Evolutionary conservation across 345 rosid species (phyloP).

Genomic region (Syzygium grande): DNA sequence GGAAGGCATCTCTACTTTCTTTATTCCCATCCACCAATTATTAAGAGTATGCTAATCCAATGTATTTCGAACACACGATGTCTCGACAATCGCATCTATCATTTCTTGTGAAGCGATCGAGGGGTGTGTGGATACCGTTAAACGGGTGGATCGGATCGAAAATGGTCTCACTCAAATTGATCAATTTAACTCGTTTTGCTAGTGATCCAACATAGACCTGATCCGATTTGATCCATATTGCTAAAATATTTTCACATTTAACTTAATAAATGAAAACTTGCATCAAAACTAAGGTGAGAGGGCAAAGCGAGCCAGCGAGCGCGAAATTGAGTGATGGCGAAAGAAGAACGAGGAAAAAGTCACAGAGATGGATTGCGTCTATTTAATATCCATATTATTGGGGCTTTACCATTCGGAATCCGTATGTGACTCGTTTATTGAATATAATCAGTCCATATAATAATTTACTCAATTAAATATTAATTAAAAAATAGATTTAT

Average conservation of each 20-base stretch:
- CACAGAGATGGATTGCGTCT: too few species aligned
- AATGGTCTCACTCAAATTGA: not conserved
- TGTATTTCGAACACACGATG: not conserved
- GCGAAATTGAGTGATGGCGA: not conserved
- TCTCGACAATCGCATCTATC: not conserved
- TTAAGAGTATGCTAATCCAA: not conserved
- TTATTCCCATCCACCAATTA: not conserved
- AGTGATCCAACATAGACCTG: too few species aligned
- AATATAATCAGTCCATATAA: too few species aligned
- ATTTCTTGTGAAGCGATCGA: not conserved
- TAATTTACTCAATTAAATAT: too few species aligned
- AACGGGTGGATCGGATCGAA: rapidly evolving
- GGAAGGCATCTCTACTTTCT: not conserved
- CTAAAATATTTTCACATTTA: not conserved
- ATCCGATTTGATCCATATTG: rapidly evolving
- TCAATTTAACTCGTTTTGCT: not conserved
- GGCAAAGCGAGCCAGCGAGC: rapidly evolving
- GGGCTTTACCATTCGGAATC: too few species aligned
- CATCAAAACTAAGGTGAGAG: too few species aligned
- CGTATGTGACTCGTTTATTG: not conserved
- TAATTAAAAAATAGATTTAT: too few species aligned
- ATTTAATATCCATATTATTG: too few species aligned
- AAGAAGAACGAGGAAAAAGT: too few species aligned
- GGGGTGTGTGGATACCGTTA: rapidly evolving
- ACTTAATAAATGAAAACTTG: too few species aligned